phyloP scores from a whole-genome alignment of 192 early-diverging fungal genomes.

The Linnemannia hyalina region DNA sequence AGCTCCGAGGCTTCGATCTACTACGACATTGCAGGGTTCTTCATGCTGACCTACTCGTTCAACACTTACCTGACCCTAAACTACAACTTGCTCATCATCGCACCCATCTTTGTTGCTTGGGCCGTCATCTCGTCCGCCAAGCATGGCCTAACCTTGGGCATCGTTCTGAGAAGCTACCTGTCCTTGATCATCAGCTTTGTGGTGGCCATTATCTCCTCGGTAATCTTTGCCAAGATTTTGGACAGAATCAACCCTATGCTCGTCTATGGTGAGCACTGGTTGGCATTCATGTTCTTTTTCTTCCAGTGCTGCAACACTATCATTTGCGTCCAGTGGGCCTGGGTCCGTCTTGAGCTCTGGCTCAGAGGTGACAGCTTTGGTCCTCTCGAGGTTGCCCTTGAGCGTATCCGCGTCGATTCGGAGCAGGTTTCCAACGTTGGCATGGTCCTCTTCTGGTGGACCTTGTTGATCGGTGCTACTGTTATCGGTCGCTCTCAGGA shows the following conservation, averaged over 20 bases:
- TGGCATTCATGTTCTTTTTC: conserved; percentile 43
- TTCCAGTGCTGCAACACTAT: conserved; percentile 39
- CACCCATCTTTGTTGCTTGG: conserved; percentile 42
- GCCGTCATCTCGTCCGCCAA: conserved; percentile 23
- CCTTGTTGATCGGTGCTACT: conserved; percentile 49
- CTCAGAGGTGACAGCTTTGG: conserved; percentile 34
- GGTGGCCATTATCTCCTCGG: conserved; percentile 31
- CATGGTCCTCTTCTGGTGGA: conserved; percentile 63
- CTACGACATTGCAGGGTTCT: conserved; percentile 62
- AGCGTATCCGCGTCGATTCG: conserved; percentile 48
- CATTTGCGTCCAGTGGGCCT: conserved; percentile 44
- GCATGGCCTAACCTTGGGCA: conserved; percentile 12
- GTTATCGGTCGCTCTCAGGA: conserved; percentile 21
- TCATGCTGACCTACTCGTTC: conserved; percentile 58
- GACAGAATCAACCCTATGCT: conserved; percentile 58
- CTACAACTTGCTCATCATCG: conserved; percentile 48
- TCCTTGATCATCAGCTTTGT: conserved; percentile 39
- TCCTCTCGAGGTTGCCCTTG: conserved; percentile 34
- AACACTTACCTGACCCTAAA: conserved; percentile 49
- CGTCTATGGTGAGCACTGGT: conserved; percentile 50
- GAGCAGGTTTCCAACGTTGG: conserved; percentile 53
- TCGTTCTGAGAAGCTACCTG: conserved; percentile 26
- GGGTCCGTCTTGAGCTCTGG: conserved; percentile 36
- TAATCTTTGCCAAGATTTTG: conserved; percentile 33
- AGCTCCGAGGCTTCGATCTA: conserved; percentile 57